Evolutionary conservation across 345 rosid species (phyloP), one percentile per base, ranked within the genome.

Genomic region (Atalantia buxifolia): DNA sequence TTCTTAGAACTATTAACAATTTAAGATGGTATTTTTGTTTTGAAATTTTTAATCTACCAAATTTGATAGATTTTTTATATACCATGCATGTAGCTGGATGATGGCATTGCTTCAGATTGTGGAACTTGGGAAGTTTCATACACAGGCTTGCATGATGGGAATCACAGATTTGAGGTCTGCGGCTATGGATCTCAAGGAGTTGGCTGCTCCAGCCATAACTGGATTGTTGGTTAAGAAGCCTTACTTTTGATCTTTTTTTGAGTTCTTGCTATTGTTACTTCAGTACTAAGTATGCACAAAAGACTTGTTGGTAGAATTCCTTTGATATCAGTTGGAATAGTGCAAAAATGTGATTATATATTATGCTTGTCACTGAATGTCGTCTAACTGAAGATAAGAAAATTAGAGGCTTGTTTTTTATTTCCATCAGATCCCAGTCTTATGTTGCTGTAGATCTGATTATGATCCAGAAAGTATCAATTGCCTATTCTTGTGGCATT

Each of bases 101-200:
- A 84, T 80, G 91, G 83, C 10, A 40, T 63, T 66, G 77, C 84
- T 78, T 83, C 91, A 77, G 89, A 89, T 66, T 93, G 98, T 76
- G 88, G 85, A 72, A 74, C 57, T 72, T 76, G 84, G 85, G 62
- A 84, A 78, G 80, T 85, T 82, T 77, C 78, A n/a, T 93, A 89
- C 81, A 57, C 83, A 9, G 88, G 87, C 59, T 85, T 95, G 83
- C 76, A 65, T 59, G 99, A 93, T 6, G 99, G 99, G 30, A 86
- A 86, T 59, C 99, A 95, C 86, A 78, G 89, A 67, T 91, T 93
- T 82, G 86, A 81, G 85, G 94, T 93, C 81, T 93, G 99, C 78
- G 50, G 80, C 76, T 85, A 86, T 69, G 85, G 84, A 79, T 78
- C 84, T 78, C 83, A 62, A 76, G 88, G 85, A 86, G 78, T 73